A percentile compares a stretch with the other conserved stretches of the same genome.
phyloP scores from a whole-genome alignment of 2,329 filamentous ascomycete species.

The Penicillium sp. region DNA sequence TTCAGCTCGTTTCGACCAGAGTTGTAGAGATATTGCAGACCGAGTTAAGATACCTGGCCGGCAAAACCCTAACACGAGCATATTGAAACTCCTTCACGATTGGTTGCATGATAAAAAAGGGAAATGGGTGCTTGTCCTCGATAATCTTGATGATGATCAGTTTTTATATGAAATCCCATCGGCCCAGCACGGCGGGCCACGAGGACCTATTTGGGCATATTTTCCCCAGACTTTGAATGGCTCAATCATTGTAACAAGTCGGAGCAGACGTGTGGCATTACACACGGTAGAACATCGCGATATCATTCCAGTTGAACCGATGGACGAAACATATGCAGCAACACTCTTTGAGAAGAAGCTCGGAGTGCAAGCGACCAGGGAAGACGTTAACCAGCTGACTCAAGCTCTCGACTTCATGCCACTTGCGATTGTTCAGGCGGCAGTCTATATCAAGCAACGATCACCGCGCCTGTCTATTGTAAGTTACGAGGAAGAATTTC shows the following conservation, averaged over 20 bases:
- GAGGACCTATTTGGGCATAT: constrained; percentile 10
- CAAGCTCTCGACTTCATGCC: constrained; percentile 28
- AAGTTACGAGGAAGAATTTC: constrained; percentile 25
- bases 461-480: constrained; percentile 12
- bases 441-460: constrained; percentile 26
- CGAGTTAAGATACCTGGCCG: constrained; percentile 18
- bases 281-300: constrained; percentile 6
- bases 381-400: background rate
- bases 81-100: constrained; percentile 28
- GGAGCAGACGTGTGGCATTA: constrained; percentile 7
- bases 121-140: constrained; percentile 26
- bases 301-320: constrained; percentile 21
- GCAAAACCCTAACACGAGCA: constrained; percentile 30
- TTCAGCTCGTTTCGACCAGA: constrained; percentile 9
- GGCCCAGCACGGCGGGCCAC: background rate
- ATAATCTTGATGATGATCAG: constrained; percentile 26
- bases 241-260: constrained; percentile 18
- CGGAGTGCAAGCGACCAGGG: background rate
- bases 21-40: constrained; percentile 1
- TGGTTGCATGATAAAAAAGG: constrained; percentile 22
- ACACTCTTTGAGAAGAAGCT: constrained; percentile 34
- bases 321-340: constrained; percentile 26
- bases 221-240: constrained; percentile 13
- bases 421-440: constrained; percentile 33
- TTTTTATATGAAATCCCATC: constrained; percentile 8